These are phyloP conservation scores for Tylopilus sp. DNA, from an alignment of 768 basidiomycete genomes.

Conservation along the genomic window DNA sequence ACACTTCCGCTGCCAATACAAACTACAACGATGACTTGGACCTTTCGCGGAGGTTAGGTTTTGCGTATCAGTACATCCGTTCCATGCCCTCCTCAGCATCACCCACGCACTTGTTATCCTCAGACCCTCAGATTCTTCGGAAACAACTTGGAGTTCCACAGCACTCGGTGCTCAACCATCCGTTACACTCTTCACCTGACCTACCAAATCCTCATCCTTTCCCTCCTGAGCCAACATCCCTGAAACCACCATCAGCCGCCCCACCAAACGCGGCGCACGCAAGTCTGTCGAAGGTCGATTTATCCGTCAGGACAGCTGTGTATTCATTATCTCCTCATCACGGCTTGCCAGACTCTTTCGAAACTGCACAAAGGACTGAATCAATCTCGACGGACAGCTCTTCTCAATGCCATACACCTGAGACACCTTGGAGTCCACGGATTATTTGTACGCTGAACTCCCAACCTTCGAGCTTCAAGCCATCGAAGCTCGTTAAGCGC, in stretches of 20 bases:
- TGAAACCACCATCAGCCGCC: background rate
- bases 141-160: conserved; percentile 31
- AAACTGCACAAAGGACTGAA: background rate
- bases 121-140: conserved; percentile 25
- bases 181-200: conserved; percentile 11
- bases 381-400: background rate
- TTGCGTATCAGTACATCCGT: conserved; percentile 24
- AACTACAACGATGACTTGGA: conserved; percentile 16
- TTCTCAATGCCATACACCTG: background rate
- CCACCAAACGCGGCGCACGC: background rate
- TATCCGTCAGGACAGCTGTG: conserved; percentile 2
- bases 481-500: conserved; percentile 11
- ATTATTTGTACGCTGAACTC: background rate
- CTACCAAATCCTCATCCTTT: conserved; percentile 25
- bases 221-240: background rate
- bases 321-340: background rate
- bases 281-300: background rate
- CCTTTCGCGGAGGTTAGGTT: conserved; percentile 18
- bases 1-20: background rate
- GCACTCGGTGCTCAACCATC: conserved; percentile 27
- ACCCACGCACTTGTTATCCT: conserved; percentile 5
- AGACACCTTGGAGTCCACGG: background rate
- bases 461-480: background rate
- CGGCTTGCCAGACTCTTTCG: background rate
- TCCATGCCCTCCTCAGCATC: conserved; percentile 18